Conservation (phyloP, 1,139 yeast genomes). For the Hansenula sp. region DNA sequence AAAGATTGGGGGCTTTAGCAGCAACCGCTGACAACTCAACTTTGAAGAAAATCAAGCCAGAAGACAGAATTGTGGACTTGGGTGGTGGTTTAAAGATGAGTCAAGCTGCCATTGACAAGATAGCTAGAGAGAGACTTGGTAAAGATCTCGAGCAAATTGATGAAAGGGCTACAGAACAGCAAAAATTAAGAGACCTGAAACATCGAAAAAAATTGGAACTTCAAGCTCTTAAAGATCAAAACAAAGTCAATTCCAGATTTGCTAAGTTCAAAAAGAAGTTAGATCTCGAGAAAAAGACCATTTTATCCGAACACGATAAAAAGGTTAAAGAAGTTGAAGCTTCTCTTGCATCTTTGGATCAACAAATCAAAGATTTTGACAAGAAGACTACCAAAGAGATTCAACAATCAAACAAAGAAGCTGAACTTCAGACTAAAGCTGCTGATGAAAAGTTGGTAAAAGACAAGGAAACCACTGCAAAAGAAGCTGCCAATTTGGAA, state of each 20-base stretch:
- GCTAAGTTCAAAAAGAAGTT: conserved; percentile 23
- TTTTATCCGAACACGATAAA: conserved; percentile 19
- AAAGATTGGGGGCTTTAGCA: not conserved
- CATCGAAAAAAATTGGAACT: conserved; percentile 20
- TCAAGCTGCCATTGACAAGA: conserved; percentile 26
- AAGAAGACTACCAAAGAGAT: conserved; percentile 24
- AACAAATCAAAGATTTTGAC: conserved; percentile 20
- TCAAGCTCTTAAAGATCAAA: conserved; percentile 20
- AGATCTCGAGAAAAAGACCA: conserved; percentile 19
- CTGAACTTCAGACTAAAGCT: conserved; percentile 11
- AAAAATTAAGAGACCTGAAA: conserved; percentile 16
- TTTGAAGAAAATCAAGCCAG: conserved; percentile 6
- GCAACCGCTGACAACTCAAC: not conserved
- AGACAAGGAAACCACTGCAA: conserved; percentile 13
- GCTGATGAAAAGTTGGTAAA: conserved; percentile 21
- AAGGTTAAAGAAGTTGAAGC: conserved; percentile 28
- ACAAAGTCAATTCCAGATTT: conserved; percentile 19
- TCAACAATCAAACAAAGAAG: conserved; percentile 15
- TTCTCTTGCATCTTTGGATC: conserved; percentile 19
- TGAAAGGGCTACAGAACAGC: conserved; percentile 19
- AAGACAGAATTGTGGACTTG: conserved; percentile 39
- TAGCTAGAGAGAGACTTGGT: conserved; percentile 19
- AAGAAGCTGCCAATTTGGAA: conserved; percentile 14
- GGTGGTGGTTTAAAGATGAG: conserved; percentile 51
- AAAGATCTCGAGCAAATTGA: conserved; percentile 17